phyloP scores from a whole-genome alignment of 2,329 filamentous ascomycete species.

The Hymenoscyphus linearis region DNA sequence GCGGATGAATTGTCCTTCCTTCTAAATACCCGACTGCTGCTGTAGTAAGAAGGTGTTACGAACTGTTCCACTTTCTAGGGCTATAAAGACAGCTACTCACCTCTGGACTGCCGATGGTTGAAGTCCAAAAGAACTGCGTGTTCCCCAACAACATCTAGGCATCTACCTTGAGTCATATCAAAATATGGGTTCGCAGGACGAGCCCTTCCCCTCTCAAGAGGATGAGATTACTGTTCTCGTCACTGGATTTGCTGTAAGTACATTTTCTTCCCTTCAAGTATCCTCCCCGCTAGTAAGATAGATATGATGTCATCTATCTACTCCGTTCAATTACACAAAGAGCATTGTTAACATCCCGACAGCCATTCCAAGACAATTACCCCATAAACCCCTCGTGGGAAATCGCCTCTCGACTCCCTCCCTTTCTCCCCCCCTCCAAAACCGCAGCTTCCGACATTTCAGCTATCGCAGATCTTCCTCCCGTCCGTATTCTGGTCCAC shows the following conservation, averaged over 20 bases:
- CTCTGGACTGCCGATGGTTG: neutral
- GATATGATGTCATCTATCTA: neutral
- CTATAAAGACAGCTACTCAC: neutral
- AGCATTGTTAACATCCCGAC: neutral
- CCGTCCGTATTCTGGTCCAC: constrained; percentile 60
- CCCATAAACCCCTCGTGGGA: constrained; percentile 76
- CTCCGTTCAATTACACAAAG: neutral
- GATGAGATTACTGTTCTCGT: constrained; percentile 37
- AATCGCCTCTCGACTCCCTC: constrained; percentile 65
- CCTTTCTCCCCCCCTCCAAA: constrained; percentile 49
- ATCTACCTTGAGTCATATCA: neutral
- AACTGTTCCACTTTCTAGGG: neutral
- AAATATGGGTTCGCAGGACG: constrained; percentile 10
- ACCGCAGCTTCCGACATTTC: constrained; percentile 21
- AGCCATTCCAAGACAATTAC: constrained; percentile 73
- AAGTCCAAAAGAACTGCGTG: neutral
- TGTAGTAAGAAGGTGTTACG: too few relatives aligned
- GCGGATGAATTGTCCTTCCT: too few relatives aligned
- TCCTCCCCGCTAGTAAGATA: neutral
- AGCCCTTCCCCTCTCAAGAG: constrained; percentile 6
- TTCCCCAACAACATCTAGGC: neutral
- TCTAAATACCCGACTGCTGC: too few relatives aligned
- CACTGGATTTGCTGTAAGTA: constrained; percentile 55
- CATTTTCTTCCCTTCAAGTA: neutral
- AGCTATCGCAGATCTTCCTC: constrained; percentile 33